Percentiles rank a stretch among this genome's conserved stretches.
These are phyloP conservation scores for Phragmites australis DNA, from an alignment of 176 grass and related monocot genomes.

Conservation along the genomic window DNA sequence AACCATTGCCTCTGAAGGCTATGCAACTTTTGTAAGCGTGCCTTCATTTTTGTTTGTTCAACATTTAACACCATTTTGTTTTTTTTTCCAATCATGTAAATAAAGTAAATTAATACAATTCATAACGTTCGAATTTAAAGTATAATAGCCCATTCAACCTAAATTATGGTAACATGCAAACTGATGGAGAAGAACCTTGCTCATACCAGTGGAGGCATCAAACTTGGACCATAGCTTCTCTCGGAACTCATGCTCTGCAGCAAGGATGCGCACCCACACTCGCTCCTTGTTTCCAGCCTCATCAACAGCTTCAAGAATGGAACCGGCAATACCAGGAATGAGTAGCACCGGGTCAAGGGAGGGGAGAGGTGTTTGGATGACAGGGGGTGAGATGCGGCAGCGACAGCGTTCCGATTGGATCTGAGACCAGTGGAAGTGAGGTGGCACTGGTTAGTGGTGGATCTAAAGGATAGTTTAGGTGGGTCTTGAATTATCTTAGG, in stretches of 20 bases:
- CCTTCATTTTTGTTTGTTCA: not conserved
- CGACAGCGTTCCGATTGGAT: too few species aligned
- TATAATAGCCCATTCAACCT: not conserved
- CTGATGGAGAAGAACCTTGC: not conserved
- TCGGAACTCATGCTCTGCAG: slow-evolving; percentile 79
- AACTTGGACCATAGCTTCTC: slow-evolving; percentile 88
- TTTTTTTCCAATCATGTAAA: not conserved
- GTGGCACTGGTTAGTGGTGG: too few species aligned
- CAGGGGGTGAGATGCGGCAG: too few species aligned
- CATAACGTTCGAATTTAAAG: not conserved
- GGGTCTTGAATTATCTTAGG: too few species aligned
- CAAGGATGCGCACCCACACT: slow-evolving; percentile 89
- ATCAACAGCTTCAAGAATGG: slow-evolving; percentile 77
- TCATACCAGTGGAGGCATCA: slow-evolving; percentile 72
- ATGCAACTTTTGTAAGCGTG: not conserved
- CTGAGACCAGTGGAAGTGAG: too few species aligned
- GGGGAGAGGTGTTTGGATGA: too few species aligned
- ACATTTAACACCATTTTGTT: not conserved
- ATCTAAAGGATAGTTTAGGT: too few species aligned
- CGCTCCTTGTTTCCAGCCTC: slow-evolving; percentile 77
- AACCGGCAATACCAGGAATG: slow-evolving; percentile 80
- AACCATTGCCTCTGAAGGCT: too few species aligned
- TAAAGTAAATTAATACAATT: not conserved
- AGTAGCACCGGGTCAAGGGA: slow-evolving; percentile 82
- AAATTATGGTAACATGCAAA: not conserved